These are phyloP conservation scores for Bassia scoparia DNA, from an alignment of 148 eudicot genomes.

Conservation along the genomic window DNA sequence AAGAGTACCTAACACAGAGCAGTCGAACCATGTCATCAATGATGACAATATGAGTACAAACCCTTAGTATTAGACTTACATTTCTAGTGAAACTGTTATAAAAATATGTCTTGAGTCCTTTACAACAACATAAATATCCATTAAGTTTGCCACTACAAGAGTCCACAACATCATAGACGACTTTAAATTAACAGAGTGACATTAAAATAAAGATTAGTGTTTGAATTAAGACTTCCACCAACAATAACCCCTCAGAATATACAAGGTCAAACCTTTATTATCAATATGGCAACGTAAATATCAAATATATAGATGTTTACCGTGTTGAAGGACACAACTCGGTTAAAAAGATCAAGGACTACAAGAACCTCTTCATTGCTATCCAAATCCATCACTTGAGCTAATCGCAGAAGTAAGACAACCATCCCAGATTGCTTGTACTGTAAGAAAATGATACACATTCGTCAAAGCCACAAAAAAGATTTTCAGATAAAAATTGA, in stretches of 20 bases:
- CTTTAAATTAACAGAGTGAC: too few relatives aligned
- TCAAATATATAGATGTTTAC: slow-evolving; percentile 35
- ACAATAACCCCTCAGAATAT: background rate
- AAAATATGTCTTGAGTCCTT: background rate
- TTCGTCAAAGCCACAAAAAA: background rate
- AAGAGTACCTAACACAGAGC: background rate
- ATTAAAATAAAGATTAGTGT: background rate
- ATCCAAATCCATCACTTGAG: slow-evolving; percentile 52
- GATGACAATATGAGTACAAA: background rate
- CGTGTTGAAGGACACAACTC: slow-evolving; percentile 71
- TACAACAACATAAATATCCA: background rate
- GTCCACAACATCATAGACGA: background rate
- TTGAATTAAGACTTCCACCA: background rate
- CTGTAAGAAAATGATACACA: slow-evolving; percentile 40
- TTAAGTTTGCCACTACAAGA: background rate
- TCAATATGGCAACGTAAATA: background rate
- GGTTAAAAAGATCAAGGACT: slow-evolving; percentile 71
- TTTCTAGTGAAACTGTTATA: background rate
- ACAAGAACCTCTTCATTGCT: slow-evolving; percentile 53
- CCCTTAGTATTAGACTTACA: background rate
- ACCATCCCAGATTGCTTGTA: slow-evolving; percentile 67
- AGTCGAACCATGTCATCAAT: background rate
- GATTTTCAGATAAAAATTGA: background rate
- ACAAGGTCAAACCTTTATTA: background rate
- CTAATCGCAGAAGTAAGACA: slow-evolving; percentile 74